phyloP scores from a whole-genome alignment of 345 rosid species.

The Euclidium syriacum region DNA sequence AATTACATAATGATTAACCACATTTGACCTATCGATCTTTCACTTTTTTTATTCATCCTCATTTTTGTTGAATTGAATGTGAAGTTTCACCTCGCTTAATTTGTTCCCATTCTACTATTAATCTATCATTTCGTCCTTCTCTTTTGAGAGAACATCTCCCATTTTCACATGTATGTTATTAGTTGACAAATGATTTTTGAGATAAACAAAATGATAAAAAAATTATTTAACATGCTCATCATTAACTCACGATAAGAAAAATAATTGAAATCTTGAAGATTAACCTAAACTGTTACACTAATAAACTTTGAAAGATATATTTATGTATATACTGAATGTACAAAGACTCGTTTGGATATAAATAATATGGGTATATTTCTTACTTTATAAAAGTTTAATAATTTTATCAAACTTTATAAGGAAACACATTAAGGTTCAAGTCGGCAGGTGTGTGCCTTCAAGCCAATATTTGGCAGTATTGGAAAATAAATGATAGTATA shows the following conservation, averaged over 20 bases:
- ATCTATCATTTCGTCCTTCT: background rate
- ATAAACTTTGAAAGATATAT: no score
- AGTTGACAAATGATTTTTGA: background rate
- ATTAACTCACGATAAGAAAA: background rate
- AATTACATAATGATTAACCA: constrained; percentile 41
- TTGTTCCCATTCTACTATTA: constrained; percentile 13
- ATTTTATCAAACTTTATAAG: no score
- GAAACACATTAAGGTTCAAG: no score
- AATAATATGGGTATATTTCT: no score
- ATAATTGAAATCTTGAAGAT: no score
- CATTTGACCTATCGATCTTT: constrained; percentile 37
- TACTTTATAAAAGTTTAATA: no score
- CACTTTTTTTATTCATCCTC: constrained; percentile 4
- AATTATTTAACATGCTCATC: background rate
- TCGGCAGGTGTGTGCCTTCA: no score
- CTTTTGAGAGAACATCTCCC: background rate
- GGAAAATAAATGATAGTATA: no score
- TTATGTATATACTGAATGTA: no score
- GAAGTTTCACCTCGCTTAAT: constrained; percentile 30
- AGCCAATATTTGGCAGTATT: no score
- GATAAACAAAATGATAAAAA: background rate
- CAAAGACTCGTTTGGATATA: no score
- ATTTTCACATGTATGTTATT: background rate
- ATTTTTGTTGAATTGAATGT: constrained; percentile 15
- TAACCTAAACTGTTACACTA: no score